phyloP scores from a whole-genome alignment of 345 rosid species.

The Gossypium australe region DNA sequence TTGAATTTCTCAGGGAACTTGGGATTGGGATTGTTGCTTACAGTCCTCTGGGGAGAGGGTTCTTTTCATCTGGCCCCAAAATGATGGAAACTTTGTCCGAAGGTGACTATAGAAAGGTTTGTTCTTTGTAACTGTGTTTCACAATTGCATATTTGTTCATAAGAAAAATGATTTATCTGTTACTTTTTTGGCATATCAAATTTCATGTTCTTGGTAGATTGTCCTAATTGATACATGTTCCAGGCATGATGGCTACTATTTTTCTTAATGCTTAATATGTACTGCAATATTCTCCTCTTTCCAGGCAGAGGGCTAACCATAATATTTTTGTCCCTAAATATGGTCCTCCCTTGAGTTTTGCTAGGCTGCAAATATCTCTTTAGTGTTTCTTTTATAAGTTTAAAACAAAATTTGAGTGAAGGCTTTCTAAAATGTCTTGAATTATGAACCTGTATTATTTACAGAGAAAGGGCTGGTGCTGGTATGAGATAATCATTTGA shows the following conservation, averaged over 20 bases:
- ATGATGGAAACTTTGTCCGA: slow-evolving; percentile 31
- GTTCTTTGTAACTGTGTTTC: not conserved
- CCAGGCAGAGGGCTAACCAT: not conserved
- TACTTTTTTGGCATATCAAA: not conserved
- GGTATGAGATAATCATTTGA: not conserved
- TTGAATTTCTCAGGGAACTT: slow-evolving; percentile 43
- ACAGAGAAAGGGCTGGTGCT: not conserved
- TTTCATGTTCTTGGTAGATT: not conserved
- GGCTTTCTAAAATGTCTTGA: not conserved
- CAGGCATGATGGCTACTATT: not conserved
- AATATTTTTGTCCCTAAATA: not conserved
- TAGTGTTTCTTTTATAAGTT: not conserved
- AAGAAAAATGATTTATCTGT: not conserved
- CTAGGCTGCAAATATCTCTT: not conserved
- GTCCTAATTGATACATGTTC: not conserved
- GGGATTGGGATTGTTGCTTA: slow-evolving; percentile 70
- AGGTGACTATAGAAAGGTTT: slow-evolving; percentile 44
- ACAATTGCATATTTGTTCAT: not conserved
- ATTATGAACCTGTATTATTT: not conserved
- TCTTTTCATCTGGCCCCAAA: slow-evolving; percentile 54
- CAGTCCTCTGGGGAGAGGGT: slow-evolving; percentile 67
- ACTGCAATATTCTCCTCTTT: not conserved
- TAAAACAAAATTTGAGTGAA: not conserved
- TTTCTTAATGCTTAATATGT: not conserved
- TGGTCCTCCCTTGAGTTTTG: not conserved